These are phyloP conservation scores for Rhizopogon vesiculosus DNA, from an alignment of 768 basidiomycete species.

Conservation along the genomic window DNA sequence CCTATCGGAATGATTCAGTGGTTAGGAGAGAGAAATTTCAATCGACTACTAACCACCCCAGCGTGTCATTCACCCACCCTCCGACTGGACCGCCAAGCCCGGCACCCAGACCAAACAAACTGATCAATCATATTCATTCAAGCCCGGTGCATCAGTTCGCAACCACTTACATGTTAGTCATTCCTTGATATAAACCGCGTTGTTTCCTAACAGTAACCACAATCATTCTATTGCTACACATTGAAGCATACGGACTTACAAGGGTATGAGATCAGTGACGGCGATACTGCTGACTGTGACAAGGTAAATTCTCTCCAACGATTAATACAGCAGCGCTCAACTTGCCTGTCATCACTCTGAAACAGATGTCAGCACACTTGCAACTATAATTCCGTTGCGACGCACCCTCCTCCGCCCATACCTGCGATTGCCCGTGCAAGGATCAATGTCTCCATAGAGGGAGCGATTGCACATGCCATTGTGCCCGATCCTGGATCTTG, in stretches of 20 bases:
- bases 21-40: not conserved
- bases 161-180: constrained; percentile 73
- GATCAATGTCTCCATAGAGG: constrained; percentile 81
- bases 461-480: constrained; percentile 79
- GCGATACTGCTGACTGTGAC: constrained; percentile 73
- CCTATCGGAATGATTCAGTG: constrained; percentile 40
- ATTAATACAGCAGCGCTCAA: constrained; percentile 3
- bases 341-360: constrained; percentile 80
- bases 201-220: constrained; percentile 50
- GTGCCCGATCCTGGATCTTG: constrained; percentile 66
- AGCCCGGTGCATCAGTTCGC: constrained; percentile 2
- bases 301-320: constrained; percentile 11
- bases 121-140: constrained; percentile 24
- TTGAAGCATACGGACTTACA: constrained; percentile 44
- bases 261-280: constrained; percentile 83
- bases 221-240: not conserved
- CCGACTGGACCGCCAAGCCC: constrained; percentile 77
- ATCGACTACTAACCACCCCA: constrained; percentile 66
- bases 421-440: constrained; percentile 82
- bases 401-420: constrained; percentile 89
- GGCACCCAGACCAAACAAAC: constrained; percentile 80
- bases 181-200: constrained; percentile 87
- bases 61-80: constrained; percentile 79
- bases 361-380: constrained; percentile 16
- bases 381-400: constrained; percentile 9